Percentiles rank a stretch among this genome's conserved stretches.
Evolutionary conservation across 768 basidiomycete genomes (phyloP).

Genomic region (Cyathus striatus): DNA sequence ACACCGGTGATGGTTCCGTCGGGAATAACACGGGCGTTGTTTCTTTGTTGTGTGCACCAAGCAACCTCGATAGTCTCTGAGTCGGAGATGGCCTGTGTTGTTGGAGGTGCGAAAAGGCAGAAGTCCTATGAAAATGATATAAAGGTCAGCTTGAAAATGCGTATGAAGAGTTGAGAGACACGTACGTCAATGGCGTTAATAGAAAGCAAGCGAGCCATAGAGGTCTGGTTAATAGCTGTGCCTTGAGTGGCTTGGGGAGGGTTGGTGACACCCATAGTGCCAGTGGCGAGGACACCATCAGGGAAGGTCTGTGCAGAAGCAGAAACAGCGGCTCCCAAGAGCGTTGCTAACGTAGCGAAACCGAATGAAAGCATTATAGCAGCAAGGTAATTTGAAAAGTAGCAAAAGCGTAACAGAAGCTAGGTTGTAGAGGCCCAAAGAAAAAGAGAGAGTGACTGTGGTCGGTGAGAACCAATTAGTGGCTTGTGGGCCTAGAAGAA

Average conservation of each 20-base stretch:
- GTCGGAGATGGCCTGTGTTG: conserved; percentile 23
- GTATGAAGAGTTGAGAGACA: neutral
- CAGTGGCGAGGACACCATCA: conserved; percentile 35
- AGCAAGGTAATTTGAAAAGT: too few species aligned
- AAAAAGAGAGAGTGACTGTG: neutral
- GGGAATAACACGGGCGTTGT: conserved; percentile 40
- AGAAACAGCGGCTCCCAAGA: neutral
- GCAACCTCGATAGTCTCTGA: conserved; percentile 40
- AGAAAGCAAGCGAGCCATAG: conserved; percentile 30
- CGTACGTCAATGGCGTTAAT: conserved; percentile 35
- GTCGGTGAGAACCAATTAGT: neutral
- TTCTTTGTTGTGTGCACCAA: conserved; percentile 39
- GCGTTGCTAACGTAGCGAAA: conserved; percentile 3
- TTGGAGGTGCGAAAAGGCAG: conserved; percentile 38
- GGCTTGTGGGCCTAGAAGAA: neutral
- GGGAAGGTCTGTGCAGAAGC: conserved; percentile 9
- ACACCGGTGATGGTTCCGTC: conserved; percentile 37
- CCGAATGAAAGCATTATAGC: conserved; percentile 8
- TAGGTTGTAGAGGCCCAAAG: neutral
- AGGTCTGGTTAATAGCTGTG: conserved; percentile 36
- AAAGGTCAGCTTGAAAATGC: neutral
- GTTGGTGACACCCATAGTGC: conserved; percentile 34
- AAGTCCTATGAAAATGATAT: conserved; percentile 24
- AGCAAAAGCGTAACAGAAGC: too few species aligned
- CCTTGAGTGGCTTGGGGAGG: conserved; percentile 32